These are phyloP conservation scores for Tuber magnatum DNA, from an alignment of 495 filamentous ascomycete genomes.

Conservation along the genomic window DNA sequence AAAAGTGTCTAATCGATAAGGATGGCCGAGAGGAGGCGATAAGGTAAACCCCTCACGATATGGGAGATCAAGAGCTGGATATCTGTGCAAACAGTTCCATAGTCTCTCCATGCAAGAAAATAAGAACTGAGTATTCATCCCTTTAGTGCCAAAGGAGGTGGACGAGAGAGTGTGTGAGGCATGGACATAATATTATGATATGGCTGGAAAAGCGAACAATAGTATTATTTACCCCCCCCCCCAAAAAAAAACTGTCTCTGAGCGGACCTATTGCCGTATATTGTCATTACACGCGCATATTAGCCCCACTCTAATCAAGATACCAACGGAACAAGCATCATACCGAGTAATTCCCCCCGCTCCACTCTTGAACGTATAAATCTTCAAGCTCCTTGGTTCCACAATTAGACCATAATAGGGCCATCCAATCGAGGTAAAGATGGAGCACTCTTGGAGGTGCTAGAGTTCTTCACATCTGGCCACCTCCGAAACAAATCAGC, in stretches of 20 bases:
- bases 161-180: background rate
- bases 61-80: background rate
- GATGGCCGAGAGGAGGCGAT: background rate
- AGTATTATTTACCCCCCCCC: background rate
- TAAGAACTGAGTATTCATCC: background rate
- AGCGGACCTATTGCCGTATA: background rate
- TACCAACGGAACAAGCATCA: background rate
- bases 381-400: background rate
- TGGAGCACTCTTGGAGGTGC: background rate
- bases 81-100: background rate
- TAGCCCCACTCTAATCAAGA: background rate
- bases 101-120: background rate
- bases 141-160: background rate
- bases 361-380: background rate
- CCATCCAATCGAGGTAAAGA: background rate
- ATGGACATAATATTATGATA: background rate
- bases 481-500: background rate
- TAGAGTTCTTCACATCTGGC: background rate
- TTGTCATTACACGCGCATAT: background rate
- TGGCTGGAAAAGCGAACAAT: background rate
- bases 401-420: background rate
- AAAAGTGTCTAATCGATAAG: background rate
- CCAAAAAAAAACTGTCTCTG: background rate
- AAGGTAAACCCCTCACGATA: background rate
- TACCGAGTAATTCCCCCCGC: background rate